Evolutionary conservation across 2,329 filamentous ascomycete genomes (phyloP).

Genomic region (Diaporthe destruens): DNA sequence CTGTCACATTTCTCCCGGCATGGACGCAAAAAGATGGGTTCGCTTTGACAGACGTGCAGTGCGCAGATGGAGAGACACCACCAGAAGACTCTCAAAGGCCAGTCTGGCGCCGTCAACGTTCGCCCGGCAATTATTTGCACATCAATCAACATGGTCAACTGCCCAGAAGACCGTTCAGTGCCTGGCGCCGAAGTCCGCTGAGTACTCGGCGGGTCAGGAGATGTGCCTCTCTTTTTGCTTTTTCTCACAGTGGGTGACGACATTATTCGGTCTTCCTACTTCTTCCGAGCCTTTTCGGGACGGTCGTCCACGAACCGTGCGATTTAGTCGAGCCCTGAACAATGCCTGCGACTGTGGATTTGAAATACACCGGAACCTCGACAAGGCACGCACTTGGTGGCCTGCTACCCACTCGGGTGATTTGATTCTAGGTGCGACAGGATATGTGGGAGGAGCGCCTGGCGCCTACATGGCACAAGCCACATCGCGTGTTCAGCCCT

Average conservation of each 20-base stretch:
- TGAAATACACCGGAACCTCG: constrained; percentile 2
- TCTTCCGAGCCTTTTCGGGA: constrained; percentile 34
- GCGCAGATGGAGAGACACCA: constrained; percentile 21
- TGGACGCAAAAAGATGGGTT: constrained; percentile 5
- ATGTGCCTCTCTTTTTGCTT: constrained; percentile 16
- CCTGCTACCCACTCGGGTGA: constrained; percentile 1
- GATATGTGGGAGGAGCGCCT: constrained; percentile 24
- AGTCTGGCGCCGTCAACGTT: constrained; percentile 18
- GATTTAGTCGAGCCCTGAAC: constrained; percentile 2
- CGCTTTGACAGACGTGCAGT: constrained; percentile 22
- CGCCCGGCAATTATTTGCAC: constrained; percentile 28
- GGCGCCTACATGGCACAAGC: constrained; percentile 39
- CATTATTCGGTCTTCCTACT: constrained; percentile 12
- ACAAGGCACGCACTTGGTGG: neutral
- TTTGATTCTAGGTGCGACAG: constrained; percentile 32
- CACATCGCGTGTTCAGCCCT: constrained; percentile 43
- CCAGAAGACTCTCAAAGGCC: neutral
- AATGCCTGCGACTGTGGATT: constrained; percentile 7
- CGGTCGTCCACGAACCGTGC: constrained; percentile 7
- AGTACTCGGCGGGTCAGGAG: constrained; percentile 24
- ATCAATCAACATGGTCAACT: constrained; percentile 15
- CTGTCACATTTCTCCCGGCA: constrained; percentile 20
- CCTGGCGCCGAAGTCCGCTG: constrained; percentile 23
- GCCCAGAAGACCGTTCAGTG: constrained; percentile 10
- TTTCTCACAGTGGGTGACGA: constrained; percentile 13